Percentiles rank a stretch among this genome's conserved stretches.
phyloP scores from a whole-genome alignment of 441 rosid species.

The Euphorbia schlechtendalii region DNA sequence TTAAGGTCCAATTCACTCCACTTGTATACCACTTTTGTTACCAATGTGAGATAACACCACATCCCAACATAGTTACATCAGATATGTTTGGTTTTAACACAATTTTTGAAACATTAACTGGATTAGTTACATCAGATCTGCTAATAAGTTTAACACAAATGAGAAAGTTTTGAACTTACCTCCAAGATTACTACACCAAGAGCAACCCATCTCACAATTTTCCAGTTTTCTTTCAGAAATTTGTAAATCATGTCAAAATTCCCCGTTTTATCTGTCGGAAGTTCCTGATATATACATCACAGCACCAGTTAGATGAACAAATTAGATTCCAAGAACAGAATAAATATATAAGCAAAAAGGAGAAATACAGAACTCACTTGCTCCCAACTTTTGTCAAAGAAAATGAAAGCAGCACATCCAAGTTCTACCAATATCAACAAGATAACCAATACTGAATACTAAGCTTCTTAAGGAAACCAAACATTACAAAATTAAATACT shows the following conservation, averaged over 20 bases:
- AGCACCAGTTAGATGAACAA: slow-evolving; percentile 9
- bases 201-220: slow-evolving; percentile 82
- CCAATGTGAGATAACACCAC: too few relatives aligned
- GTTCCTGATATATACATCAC: slow-evolving; percentile 42
- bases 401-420: slow-evolving; percentile 82
- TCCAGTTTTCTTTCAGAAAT: slow-evolving; percentile 82
- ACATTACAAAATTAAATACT: slow-evolving; percentile 1
- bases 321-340: not conserved
- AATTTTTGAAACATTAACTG: too few relatives aligned
- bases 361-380: slow-evolving; percentile 41
- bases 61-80: too few relatives aligned
- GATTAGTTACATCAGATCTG: too few relatives aligned
- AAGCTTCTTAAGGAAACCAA: slow-evolving; percentile 56
- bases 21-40: too few relatives aligned
- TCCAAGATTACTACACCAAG: slow-evolving; percentile 79
- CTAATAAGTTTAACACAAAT: too few relatives aligned
- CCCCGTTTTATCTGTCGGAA: slow-evolving; percentile 90
- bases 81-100: too few relatives aligned
- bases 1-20: too few relatives aligned
- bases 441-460: slow-evolving; percentile 76
- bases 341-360: not conserved
- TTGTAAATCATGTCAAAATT: slow-evolving; percentile 60
- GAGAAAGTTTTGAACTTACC: slow-evolving; percentile 37
- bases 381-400: slow-evolving; percentile 86
- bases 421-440: slow-evolving; percentile 83